A percentile compares a stretch with the other conserved stretches of the same genome.
Evolutionary conservation across 306 rosid genomes (phyloP).

Genomic region (Fragaria iinumae): DNA sequence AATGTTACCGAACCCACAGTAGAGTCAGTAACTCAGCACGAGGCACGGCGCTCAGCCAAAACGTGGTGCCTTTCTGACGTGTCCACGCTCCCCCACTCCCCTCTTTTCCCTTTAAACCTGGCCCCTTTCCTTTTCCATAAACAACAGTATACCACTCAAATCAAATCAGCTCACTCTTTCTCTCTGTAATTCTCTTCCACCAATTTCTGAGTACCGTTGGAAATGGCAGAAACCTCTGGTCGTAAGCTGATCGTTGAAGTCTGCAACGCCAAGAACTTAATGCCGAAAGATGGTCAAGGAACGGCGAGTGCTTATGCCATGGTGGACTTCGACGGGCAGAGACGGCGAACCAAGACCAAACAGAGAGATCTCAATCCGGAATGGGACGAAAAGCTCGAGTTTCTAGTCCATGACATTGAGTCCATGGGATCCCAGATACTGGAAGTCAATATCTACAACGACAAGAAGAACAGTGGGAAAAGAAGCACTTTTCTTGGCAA

Average conservation of each 20-base stretch:
- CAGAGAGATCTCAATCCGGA: conserved; percentile 79
- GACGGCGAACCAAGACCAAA: conserved; percentile 72
- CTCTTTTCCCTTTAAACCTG: conserved; percentile 6
- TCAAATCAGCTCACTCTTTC: neutral
- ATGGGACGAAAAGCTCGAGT: conserved; percentile 86
- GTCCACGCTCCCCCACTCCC: conserved; percentile 48
- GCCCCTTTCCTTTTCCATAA: neutral
- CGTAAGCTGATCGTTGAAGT: conserved; percentile 73
- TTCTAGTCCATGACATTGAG: conserved; percentile 53
- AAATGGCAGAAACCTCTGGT: conserved; percentile 53
- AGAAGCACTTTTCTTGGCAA: conserved; percentile 78
- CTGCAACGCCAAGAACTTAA: conserved; percentile 76
- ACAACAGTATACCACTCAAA: neutral
- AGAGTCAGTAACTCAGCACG: conserved; percentile 30
- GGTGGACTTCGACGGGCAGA: conserved; percentile 81
- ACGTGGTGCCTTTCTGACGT: conserved; percentile 46
- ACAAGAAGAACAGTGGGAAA: conserved; percentile 56
- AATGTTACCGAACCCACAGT: neutral
- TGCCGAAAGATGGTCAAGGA: conserved; percentile 98
- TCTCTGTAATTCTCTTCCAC: neutral
- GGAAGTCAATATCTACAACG: conserved; percentile 78
- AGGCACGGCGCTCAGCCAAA: conserved; percentile 40
- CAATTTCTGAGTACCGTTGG: neutral
- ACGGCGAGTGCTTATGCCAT: conserved; percentile 92
- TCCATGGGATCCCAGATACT: conserved; percentile 51